phyloP scores from a whole-genome alignment of 1,284 basidiomycete genomes.

The Golubevia pallescens region DNA sequence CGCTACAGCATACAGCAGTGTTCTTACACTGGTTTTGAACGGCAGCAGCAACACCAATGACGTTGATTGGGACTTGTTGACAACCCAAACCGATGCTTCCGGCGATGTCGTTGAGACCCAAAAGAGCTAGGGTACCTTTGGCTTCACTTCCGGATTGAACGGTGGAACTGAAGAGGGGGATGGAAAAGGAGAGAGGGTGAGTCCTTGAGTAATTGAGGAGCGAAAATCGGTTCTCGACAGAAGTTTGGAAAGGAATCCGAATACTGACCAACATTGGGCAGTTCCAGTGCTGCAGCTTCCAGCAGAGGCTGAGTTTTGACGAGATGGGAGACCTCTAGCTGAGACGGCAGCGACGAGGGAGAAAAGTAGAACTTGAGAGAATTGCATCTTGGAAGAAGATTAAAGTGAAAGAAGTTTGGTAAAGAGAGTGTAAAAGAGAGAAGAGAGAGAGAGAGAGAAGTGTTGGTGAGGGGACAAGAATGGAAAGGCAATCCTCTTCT shows the following conservation, averaged over 20 bases:
- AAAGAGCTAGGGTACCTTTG: conserved; percentile 27
- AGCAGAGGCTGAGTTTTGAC: conserved; percentile 4
- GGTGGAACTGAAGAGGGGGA: conserved; percentile 4
- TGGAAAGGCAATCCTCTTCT: conserved; percentile 18
- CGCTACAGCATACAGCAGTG: not conserved
- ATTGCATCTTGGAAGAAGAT: conserved; percentile 39
- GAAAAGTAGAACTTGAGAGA: conserved; percentile 38
- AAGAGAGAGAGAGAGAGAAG: conserved; percentile 23
- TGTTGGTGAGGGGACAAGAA: conserved; percentile 16
- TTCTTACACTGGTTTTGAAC: not conserved
- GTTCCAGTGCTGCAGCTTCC: conserved; percentile 30
- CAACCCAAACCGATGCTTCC: conserved; percentile 37
- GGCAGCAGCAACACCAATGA: conserved; percentile 13
- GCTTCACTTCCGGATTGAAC: conserved; percentile 25
- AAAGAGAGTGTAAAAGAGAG: too few relatives aligned
- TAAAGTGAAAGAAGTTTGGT: conserved; percentile 6
- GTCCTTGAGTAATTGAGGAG: conserved; percentile 3
- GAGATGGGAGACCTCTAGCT: conserved; percentile 23
- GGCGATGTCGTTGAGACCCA: conserved; percentile 26
- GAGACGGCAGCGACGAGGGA: conserved; percentile 31
- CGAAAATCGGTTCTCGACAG: conserved; percentile 19
- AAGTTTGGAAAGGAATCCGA: too few relatives aligned
- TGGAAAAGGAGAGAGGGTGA: not conserved
- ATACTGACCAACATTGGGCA: conserved; percentile 43
- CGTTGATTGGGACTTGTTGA: conserved; percentile 23